Evolutionary conservation across 1,284 basidiomycete species (phyloP).

Genomic region (Naganishia albida): DNA sequence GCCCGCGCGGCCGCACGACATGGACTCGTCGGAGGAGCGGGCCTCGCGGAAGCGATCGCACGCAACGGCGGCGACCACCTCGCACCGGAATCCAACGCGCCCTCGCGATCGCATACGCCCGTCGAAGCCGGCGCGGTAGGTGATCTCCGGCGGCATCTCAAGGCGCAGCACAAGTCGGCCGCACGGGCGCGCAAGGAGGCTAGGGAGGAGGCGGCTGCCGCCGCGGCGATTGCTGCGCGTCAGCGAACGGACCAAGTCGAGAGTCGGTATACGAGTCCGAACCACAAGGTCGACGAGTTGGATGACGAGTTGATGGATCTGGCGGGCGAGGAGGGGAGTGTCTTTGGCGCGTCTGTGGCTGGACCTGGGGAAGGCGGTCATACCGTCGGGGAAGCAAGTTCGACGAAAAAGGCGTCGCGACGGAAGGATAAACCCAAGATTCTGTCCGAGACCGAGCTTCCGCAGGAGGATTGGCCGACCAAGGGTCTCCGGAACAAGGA

Average conservation of each 20-base stretch:
- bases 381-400: background rate
- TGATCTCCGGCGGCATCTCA: conserved; percentile 11
- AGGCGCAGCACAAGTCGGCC: conserved; percentile 20
- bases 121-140: conserved; percentile 14
- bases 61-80: conserved; percentile 13
- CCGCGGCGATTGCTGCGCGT: conserved; percentile 16
- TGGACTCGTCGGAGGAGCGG: too few relatives aligned
- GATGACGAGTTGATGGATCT: conserved; percentile 25
- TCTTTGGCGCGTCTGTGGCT: background rate
- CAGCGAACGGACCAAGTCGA: conserved; percentile 7
- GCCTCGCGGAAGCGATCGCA: background rate
- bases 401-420: background rate
- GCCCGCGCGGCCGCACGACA: conserved; percentile 17
- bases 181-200: conserved; percentile 16
- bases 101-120: conserved; percentile 17
- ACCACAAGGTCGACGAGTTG: conserved; percentile 10
- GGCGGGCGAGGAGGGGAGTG: conserved; percentile 8
- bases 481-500: conserved; percentile 45
- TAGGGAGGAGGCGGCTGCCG: conserved; percentile 18
- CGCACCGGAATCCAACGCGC: conserved; percentile 4
- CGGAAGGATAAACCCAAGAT: conserved; percentile 15
- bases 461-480: conserved; percentile 31
- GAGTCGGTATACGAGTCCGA: conserved; percentile 5
- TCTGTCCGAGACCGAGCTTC: conserved; percentile 13
- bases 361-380: background rate